phyloP scores from a whole-genome alignment of 257 asterid genomes.

The Gentiana macrophylla region DNA sequence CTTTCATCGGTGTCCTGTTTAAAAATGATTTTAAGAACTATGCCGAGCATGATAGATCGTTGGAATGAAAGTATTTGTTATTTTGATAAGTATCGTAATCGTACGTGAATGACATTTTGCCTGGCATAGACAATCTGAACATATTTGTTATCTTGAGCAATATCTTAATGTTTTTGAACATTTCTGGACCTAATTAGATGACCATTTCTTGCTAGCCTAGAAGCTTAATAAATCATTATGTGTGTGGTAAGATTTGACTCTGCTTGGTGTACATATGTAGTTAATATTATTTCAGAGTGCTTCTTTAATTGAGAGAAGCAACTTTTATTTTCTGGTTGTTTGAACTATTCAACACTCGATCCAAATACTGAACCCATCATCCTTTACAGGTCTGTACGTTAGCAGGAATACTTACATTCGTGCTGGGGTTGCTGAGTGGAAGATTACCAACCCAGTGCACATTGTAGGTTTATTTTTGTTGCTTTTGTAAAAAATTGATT shows the following conservation, averaged over 20 bases:
- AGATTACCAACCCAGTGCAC: slow-evolving; percentile 83
- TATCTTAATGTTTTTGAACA: too few relatives aligned
- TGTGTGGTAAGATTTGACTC: not conserved
- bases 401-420: slow-evolving; percentile 95
- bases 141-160: too few relatives aligned
- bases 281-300: not conserved
- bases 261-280: not conserved
- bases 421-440: slow-evolving; percentile 93
- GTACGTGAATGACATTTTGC: too few relatives aligned
- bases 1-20: too few relatives aligned
- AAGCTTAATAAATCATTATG: not conserved
- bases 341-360: not conserved
- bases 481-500: too few relatives aligned
- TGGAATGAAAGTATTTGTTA: too few relatives aligned
- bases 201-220: not conserved
- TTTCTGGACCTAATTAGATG: not conserved
- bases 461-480: slow-evolving; percentile 43
- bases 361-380: slow-evolving; percentile 8
- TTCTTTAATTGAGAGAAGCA: not conserved
- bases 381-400: slow-evolving; percentile 64
- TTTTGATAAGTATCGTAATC: too few relatives aligned
- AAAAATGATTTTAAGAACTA: too few relatives aligned
- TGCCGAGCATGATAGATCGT: too few relatives aligned
- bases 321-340: not conserved
- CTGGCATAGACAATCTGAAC: too few relatives aligned